Conservation (phyloP, 805 yeast genomes). For the Saturnispora kantuleensis region DNA sequence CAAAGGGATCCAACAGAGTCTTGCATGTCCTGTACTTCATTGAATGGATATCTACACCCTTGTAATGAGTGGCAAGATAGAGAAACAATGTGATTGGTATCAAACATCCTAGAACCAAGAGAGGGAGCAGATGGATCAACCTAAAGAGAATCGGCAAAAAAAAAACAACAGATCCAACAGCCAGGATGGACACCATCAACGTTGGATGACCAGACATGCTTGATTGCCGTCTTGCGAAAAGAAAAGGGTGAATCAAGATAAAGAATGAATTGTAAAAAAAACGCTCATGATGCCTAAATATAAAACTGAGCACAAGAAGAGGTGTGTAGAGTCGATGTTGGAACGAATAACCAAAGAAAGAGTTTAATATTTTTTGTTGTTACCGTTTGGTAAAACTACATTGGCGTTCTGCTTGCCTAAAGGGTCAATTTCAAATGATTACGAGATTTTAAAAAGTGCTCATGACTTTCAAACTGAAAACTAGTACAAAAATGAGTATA, state of each 20-base stretch:
- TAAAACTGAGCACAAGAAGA: too few species aligned
- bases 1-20: constrained; percentile 16
- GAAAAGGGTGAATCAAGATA: not conserved
- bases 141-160: constrained; percentile 7
- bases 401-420: too few species aligned
- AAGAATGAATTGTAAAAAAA: too few species aligned
- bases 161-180: constrained; percentile 1
- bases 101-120: constrained; percentile 11
- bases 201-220: not conserved
- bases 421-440: too few species aligned
- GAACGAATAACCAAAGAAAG: too few species aligned
- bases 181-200: not conserved
- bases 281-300: too few species aligned
- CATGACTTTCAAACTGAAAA: too few species aligned
- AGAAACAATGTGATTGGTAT: constrained; percentile 11
- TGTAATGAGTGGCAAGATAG: not conserved
- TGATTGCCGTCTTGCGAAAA: not conserved
- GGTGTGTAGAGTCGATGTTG: too few species aligned
- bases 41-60: not conserved
- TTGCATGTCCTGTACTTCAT: not conserved
- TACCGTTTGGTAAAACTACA: too few species aligned
- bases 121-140: constrained; percentile 6
- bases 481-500: too few species aligned
- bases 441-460: too few species aligned
- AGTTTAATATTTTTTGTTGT: too few species aligned